Conservation (phyloP, 73 alveolate genomes). For the Stentor coeruleus region DNA sequence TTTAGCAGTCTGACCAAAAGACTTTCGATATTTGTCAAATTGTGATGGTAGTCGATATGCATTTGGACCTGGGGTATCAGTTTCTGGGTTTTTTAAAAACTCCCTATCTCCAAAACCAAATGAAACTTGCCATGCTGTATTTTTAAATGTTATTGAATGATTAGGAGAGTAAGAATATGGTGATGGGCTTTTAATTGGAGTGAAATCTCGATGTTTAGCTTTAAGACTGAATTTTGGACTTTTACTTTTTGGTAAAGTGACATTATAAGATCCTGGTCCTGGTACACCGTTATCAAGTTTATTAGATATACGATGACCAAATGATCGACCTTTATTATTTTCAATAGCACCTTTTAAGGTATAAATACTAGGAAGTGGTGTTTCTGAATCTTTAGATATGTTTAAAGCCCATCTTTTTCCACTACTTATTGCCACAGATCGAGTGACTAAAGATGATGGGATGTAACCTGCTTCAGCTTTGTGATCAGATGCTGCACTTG, state of each 20-base stretch:
- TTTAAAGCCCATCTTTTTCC: not conserved
- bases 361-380: not conserved
- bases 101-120: not conserved
- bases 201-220: not conserved
- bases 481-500: not conserved
- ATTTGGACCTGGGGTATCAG: conserved; percentile 4
- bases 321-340: not conserved
- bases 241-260: not conserved
- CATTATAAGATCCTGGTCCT: not conserved
- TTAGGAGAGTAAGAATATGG: not conserved
- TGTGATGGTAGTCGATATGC: not conserved
- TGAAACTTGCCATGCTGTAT: not conserved
- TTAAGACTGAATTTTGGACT: not conserved
- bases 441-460: not conserved
- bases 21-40: not conserved
- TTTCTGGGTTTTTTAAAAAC: not conserved
- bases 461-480: not conserved
- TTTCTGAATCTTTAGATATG: not conserved
- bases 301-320: too few species aligned
- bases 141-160: not conserved
- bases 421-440: not conserved
- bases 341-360: not conserved
- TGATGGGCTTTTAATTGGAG: not conserved
- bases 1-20: too few species aligned
- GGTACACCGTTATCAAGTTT: not conserved